Evolutionary conservation across 202 grass and related monocot species (phyloP).

Genomic region (Panicum hallii): DNA sequence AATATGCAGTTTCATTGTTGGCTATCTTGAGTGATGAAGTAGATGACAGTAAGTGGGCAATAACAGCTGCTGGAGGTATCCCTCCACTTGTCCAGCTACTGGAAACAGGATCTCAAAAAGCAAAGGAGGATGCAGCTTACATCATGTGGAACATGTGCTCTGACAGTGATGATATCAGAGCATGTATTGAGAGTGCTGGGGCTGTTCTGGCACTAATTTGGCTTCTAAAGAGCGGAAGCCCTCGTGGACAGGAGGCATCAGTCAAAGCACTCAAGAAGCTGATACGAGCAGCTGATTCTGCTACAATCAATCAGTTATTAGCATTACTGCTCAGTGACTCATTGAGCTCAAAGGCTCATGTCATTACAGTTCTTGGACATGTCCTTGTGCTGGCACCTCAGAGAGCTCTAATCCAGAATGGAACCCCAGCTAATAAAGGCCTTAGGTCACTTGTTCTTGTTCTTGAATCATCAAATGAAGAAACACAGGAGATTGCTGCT

Average conservation of each 20-base stretch:
- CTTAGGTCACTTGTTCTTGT: constrained; percentile 79
- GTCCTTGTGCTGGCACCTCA: constrained; percentile 82
- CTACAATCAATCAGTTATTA: constrained; percentile 92
- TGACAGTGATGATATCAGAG: constrained; percentile 92
- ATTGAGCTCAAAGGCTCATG: constrained; percentile 74
- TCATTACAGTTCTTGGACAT: constrained; percentile 90
- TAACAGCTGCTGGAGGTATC: constrained; percentile 97
- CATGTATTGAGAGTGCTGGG: constrained; percentile 91
- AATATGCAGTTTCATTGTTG: constrained; percentile 89
- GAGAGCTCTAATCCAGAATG: constrained; percentile 76
- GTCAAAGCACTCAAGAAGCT: constrained; percentile 88
- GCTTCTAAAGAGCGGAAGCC: constrained; percentile 78
- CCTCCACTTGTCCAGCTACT: constrained; percentile 78
- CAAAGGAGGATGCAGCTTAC: constrained; percentile 86
- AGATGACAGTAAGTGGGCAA: constrained; percentile 98
- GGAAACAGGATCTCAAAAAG: constrained; percentile 81
- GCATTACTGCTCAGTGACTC: constrained; percentile 78
- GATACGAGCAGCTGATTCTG: constrained; percentile 74
- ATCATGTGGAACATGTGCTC: constrained; percentile 89
- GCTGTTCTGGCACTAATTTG: constrained; percentile 82
- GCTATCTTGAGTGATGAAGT: constrained; percentile 87
- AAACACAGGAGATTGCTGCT: constrained; percentile 84
- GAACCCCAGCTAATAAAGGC: constrained; percentile 83
- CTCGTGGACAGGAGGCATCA: constrained; percentile 80
- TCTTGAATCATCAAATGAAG: constrained; percentile 88